Conservation (phyloP, 2,329 filamentous ascomycete genomes). For the Fusarium siculi region DNA sequence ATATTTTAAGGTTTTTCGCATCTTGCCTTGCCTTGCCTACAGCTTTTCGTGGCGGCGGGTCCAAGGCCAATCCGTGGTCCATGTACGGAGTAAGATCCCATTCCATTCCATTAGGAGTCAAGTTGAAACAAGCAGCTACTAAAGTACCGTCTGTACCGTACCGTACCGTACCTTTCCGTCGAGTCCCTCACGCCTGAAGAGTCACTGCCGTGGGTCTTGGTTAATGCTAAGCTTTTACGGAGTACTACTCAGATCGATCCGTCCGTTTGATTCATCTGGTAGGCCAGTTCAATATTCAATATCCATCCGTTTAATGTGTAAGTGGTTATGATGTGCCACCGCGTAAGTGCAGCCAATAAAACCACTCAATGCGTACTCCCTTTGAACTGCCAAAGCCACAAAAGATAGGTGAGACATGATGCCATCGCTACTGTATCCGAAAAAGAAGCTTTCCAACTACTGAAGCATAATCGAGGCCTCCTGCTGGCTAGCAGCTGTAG, state of each 20-base stretch:
- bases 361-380: neutral
- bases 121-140: slow-evolving; percentile 1
- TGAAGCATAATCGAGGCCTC: neutral
- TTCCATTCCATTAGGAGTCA: neutral
- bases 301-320: neutral
- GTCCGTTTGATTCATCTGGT: neutral
- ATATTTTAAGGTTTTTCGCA: slow-evolving; percentile 24
- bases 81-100: neutral
- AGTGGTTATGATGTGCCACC: neutral
- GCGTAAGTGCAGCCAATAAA: neutral
- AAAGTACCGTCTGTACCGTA: neutral
- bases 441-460: neutral
- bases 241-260: neutral
- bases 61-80: neutral
- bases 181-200: neutral
- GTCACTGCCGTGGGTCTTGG: slow-evolving; percentile 23
- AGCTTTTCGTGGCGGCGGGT: slow-evolving; percentile 5
- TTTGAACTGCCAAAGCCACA: neutral
- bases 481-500: neutral
- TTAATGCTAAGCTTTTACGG: neutral
- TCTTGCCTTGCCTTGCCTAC: neutral
- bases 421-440: neutral
- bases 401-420: neutral
- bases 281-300: neutral
- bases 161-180: neutral